Conservation (phyloP, 495 filamentous ascomycete species). For the Talaromyces stipitatus region DNA sequence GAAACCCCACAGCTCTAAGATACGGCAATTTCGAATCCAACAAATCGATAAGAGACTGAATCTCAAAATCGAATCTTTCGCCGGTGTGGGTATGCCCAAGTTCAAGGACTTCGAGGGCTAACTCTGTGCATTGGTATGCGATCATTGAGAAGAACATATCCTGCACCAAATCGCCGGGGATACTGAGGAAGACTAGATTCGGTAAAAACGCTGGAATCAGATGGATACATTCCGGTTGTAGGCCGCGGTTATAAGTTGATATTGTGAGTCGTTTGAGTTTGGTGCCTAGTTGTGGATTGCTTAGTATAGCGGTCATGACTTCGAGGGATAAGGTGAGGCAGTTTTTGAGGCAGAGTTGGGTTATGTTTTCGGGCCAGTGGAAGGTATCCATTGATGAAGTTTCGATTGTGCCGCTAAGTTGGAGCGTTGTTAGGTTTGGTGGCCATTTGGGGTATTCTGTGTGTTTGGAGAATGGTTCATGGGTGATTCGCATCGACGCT, state of each 20-base stretch:
- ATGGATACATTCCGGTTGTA: constrained; percentile 19
- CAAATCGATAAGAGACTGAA: constrained; percentile 12
- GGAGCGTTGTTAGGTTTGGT: constrained; percentile 13
- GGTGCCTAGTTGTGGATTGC: constrained; percentile 12
- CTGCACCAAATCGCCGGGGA: constrained; percentile 23
- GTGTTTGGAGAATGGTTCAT: background rate
- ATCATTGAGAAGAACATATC: constrained; percentile 22
- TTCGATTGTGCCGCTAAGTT: constrained; percentile 21
- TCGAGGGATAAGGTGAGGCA: constrained; percentile 20
- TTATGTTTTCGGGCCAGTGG: constrained; percentile 23
- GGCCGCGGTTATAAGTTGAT: constrained; percentile 17
- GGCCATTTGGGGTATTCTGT: constrained; percentile 10
- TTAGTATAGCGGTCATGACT: constrained; percentile 16
- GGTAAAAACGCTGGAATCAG: constrained; percentile 19
- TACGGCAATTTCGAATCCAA: constrained; percentile 16
- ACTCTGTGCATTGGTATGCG: constrained; percentile 6
- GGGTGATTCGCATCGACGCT: constrained; percentile 31
- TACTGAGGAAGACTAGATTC: constrained; percentile 16
- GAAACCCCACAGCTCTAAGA: constrained; percentile 17
- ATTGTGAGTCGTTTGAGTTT: constrained; percentile 21
- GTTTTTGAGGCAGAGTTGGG: constrained; percentile 17
- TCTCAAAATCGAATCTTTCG: constrained; percentile 12
- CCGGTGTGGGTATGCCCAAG: constrained; percentile 14
- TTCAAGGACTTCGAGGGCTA: constrained; percentile 18
- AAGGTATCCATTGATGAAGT: constrained; percentile 17